Conservation (phyloP, 1,139 yeast species). For the Saccharomyces hybrid region DNA sequence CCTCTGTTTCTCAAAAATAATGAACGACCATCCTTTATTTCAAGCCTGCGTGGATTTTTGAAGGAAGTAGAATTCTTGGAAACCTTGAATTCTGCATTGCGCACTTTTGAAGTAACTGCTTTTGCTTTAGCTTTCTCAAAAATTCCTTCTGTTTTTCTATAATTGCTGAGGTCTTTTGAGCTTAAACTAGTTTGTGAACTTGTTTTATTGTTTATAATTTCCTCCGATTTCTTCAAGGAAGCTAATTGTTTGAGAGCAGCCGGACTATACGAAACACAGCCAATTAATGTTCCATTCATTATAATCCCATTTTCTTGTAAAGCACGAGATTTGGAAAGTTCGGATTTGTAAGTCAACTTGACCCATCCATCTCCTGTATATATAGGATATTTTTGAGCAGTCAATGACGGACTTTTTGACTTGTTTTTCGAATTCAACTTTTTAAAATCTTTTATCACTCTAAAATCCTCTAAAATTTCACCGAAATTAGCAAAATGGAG, state of each 20-base stretch:
- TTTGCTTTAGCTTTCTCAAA: background rate
- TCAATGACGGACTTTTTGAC: constrained; percentile 2
- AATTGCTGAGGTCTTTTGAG: background rate
- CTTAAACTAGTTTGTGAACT: background rate
- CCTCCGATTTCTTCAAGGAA: constrained; percentile 24
- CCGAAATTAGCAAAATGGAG: constrained; percentile 75
- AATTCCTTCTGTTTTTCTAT: background rate
- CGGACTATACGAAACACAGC: constrained; percentile 63
- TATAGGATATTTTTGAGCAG: constrained; percentile 42
- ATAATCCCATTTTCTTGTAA: constrained; percentile 68
- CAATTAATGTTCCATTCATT: constrained; percentile 60
- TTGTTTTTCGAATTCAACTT: constrained; percentile 6
- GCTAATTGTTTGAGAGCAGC: constrained; percentile 53
- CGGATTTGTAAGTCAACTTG: constrained; percentile 67
- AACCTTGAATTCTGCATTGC: background rate
- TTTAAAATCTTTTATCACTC: constrained; percentile 27
- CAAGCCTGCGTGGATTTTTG: constrained; percentile 6
- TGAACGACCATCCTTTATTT: constrained; percentile 4
- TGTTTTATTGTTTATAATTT: background rate
- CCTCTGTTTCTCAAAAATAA: constrained; percentile 2
- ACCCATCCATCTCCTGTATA: constrained; percentile 81
- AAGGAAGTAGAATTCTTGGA: constrained; percentile 24
- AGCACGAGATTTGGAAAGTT: constrained; percentile 70
- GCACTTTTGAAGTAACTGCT: background rate
- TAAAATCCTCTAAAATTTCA: constrained; percentile 63